Percentiles rank a stretch among this genome's conserved stretches.
Evolutionary conservation across 805 yeast species (phyloP).

Genomic region (Cyberlindnera maclurae): DNA sequence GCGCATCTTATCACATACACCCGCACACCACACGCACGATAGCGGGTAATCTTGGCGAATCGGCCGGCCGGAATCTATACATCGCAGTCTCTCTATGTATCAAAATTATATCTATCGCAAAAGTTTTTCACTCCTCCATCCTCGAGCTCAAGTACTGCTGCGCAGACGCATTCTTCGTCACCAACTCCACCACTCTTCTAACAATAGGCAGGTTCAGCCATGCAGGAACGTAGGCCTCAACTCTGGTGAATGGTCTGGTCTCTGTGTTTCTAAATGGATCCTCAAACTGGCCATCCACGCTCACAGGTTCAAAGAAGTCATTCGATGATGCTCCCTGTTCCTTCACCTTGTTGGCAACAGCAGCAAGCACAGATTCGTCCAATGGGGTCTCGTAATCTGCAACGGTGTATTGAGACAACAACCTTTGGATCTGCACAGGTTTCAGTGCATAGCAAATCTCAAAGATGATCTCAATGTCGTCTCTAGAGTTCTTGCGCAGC

Average conservation of each 20-base stretch:
- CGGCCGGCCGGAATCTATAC: no score
- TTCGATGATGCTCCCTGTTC: constrained; percentile 45
- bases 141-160: constrained; percentile 39
- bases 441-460: constrained; percentile 92
- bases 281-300: constrained; percentile 67
- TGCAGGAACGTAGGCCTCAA: constrained; percentile 90
- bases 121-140: constrained; percentile 1
- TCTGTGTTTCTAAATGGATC: constrained; percentile 77
- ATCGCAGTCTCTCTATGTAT: no score
- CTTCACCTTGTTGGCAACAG: constrained; percentile 75
- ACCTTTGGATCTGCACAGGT: constrained; percentile 92
- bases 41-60: no score
- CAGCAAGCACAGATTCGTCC: constrained; percentile 69
- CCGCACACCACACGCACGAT: no score
- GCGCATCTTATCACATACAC: no score
- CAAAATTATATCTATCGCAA: no score
- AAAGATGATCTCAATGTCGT: constrained; percentile 85
- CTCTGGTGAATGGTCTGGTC: constrained; percentile 70
- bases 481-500: constrained; percentile 80
- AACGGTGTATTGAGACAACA: constrained; percentile 79
- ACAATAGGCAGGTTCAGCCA: constrained; percentile 87
- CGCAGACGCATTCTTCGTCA: constrained; percentile 72
- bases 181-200: constrained; percentile 82
- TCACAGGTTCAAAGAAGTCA: constrained; percentile 64
- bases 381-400: constrained; percentile 96